Evolutionary conservation across 768 basidiomycete genomes (phyloP).

Genomic region (Thelephora ganbajun): DNA sequence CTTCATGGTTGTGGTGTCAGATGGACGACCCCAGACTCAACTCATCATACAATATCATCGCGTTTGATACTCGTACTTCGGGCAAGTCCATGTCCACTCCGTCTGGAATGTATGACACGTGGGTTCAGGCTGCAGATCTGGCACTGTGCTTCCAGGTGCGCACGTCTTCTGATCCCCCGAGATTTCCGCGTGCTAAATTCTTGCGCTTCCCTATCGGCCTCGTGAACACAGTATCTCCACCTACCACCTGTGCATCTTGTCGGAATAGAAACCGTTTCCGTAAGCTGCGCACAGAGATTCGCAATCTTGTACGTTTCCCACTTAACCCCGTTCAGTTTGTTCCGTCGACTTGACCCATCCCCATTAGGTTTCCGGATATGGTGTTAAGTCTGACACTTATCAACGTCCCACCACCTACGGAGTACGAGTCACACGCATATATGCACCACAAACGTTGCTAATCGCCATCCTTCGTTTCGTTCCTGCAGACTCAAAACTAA

Average conservation of each 20-base stretch:
- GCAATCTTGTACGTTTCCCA: slow-evolving; percentile 39
- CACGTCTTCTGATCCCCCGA: slow-evolving; percentile 13
- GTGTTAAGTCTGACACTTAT: slow-evolving; percentile 54
- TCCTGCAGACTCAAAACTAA: slow-evolving; percentile 38
- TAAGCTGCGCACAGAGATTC: slow-evolving; percentile 48
- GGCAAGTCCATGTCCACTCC: slow-evolving; percentile 44
- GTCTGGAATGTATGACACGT: slow-evolving; percentile 49
- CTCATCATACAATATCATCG: slow-evolving; percentile 51
- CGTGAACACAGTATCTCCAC: slow-evolving; percentile 31
- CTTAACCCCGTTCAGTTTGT: background rate
- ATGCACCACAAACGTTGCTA: background rate
- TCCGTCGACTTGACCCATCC: too few relatives aligned
- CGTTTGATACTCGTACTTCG: slow-evolving; percentile 55
- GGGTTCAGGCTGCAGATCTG: slow-evolving; percentile 70
- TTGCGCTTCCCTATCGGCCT: background rate
- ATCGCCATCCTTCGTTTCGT: background rate
- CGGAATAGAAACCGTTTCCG: slow-evolving; percentile 47
- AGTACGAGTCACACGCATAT: slow-evolving; percentile 28
- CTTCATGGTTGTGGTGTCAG: slow-evolving; percentile 52
- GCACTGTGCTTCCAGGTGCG: slow-evolving; percentile 47
- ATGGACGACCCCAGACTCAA: slow-evolving; percentile 52
- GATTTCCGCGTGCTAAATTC: background rate
- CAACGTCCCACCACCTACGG: slow-evolving; percentile 51
- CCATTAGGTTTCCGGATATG: slow-evolving; percentile 53
- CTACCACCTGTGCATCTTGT: slow-evolving; percentile 61